phyloP scores from a whole-genome alignment of 2,329 filamentous ascomycete genomes.

The Trichoderma pleuroti region DNA sequence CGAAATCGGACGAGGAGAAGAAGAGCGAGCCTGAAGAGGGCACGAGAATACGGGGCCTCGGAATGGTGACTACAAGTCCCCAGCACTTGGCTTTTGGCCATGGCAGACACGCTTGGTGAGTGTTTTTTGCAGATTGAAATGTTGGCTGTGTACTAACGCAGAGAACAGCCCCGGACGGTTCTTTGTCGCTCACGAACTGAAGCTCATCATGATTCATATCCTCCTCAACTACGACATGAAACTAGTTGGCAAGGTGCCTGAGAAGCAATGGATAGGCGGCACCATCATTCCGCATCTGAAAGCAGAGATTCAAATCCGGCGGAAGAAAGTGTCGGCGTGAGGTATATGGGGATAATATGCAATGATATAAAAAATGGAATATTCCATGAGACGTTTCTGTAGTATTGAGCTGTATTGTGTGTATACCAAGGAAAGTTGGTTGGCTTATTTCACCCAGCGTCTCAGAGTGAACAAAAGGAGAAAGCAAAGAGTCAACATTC shows the following conservation, averaged over 20 bases:
- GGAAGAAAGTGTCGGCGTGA: conserved; percentile 15
- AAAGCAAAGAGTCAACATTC: not conserved
- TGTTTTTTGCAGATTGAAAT: not conserved
- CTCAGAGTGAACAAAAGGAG: not conserved
- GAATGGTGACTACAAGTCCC: conserved; percentile 53
- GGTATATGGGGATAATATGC: no score
- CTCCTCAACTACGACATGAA: conserved; percentile 52
- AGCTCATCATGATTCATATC: conserved; percentile 51
- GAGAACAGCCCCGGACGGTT: conserved; percentile 48
- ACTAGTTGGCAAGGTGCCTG: conserved; percentile 37
- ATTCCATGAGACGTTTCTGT: not conserved
- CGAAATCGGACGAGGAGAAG: conserved; percentile 27
- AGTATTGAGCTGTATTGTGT: not conserved
- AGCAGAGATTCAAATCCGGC: conserved; percentile 29
- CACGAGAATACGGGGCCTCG: conserved; percentile 36
- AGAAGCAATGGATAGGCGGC: conserved; percentile 43
- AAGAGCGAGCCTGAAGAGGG: conserved; percentile 31
- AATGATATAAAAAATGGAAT: not conserved
- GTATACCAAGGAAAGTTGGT: not conserved
- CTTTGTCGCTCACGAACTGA: conserved; percentile 54
- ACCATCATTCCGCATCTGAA: conserved; percentile 35
- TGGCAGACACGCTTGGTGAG: conserved; percentile 49
- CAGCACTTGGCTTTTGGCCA: conserved; percentile 54
- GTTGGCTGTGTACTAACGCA: not conserved
- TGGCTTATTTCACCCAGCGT: not conserved